phyloP scores from a whole-genome alignment of 768 basidiomycete species.

The Mycena olivaceomarginata region DNA sequence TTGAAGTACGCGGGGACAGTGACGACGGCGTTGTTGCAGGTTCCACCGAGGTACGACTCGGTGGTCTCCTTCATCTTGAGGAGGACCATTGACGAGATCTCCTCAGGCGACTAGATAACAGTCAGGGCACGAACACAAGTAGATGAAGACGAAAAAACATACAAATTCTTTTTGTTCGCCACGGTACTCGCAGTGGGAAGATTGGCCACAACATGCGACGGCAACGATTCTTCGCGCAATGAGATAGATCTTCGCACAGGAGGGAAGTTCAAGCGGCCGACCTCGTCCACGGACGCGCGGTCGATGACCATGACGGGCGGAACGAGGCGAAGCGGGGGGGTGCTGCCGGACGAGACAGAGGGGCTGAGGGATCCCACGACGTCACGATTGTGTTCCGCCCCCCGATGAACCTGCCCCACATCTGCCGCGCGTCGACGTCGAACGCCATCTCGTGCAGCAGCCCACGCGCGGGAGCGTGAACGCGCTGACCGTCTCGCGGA shows the following conservation, averaged over 20 bases:
- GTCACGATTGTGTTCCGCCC: conserved; percentile 55
- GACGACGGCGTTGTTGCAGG: conserved; percentile 8
- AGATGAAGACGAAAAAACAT: background rate
- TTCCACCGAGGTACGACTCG: background rate
- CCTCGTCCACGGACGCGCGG: conserved; percentile 32
- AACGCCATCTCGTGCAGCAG: conserved; percentile 58
- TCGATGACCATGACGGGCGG: conserved; percentile 44
- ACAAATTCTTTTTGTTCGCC: conserved; percentile 10
- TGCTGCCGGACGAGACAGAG: conserved; percentile 32
- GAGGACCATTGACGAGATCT: conserved; percentile 9
- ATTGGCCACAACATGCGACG: background rate
- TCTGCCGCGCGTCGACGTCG: conserved; percentile 52
- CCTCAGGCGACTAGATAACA: background rate
- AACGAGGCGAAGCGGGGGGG: conserved; percentile 42
- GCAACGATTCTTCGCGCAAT: conserved; percentile 30
- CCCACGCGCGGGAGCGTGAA: conserved; percentile 51
- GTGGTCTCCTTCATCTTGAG: background rate
- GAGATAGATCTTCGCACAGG: conserved; percentile 42
- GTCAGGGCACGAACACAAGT: background rate
- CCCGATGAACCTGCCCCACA: conserved; percentile 60
- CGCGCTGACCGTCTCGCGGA: conserved; percentile 49
- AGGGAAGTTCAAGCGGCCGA: background rate
- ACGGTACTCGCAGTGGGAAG: conserved; percentile 19
- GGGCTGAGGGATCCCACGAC: conserved; percentile 54
- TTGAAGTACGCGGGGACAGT: conserved; percentile 13